These are phyloP conservation scores for Starmerella powellii DNA, from an alignment of 805 yeast genomes.

Conservation along the genomic window DNA sequence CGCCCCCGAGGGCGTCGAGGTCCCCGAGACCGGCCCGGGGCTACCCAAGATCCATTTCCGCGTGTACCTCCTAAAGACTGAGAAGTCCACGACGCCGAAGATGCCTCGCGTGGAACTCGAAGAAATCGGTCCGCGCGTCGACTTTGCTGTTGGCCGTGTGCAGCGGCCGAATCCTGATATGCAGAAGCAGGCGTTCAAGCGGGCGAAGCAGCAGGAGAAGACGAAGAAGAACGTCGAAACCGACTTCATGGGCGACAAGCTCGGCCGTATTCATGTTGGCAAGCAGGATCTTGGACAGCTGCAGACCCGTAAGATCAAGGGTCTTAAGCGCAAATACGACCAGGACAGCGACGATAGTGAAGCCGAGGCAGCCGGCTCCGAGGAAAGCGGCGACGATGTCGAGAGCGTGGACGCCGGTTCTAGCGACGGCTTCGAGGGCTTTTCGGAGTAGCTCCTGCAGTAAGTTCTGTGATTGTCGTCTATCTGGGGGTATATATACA, in stretches of 20 bases:
- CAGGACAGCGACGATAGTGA: conserved; percentile 44
- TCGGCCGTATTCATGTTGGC: conserved; percentile 93
- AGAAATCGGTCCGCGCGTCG: conserved; percentile 92
- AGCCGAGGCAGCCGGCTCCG: conserved; percentile 8
- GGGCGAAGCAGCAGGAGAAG: conserved; percentile 71
- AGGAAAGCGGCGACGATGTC: conserved; percentile 2
- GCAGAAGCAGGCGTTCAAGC: conserved; percentile 76
- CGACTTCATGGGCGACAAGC: conserved; percentile 88
- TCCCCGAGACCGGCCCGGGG: conserved; percentile 52
- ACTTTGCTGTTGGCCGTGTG: conserved; percentile 81
- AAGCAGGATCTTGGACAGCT: conserved; percentile 79
- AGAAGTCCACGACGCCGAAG: conserved; percentile 55
- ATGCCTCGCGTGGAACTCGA: conserved; percentile 88
- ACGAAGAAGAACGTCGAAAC: conserved; percentile 78
- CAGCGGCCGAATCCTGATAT: conserved; percentile 72
- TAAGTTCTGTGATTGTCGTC: no score
- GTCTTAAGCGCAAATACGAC: conserved; percentile 77
- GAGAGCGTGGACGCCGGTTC: conserved; percentile 26
- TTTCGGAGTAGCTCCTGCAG: conserved; percentile 11
- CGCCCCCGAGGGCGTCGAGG: conserved; percentile 34
- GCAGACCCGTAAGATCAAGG: conserved; percentile 98
- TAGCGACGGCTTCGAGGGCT: conserved; percentile 12
- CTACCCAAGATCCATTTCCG: conserved; percentile 80
- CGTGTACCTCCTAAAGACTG: conserved; percentile 76
- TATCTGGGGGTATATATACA: conserved; percentile 1